These are phyloP conservation scores for Diaporthe ampelina DNA, from an alignment of 2,329 filamentous ascomycete species.

Conservation along the genomic window DNA sequence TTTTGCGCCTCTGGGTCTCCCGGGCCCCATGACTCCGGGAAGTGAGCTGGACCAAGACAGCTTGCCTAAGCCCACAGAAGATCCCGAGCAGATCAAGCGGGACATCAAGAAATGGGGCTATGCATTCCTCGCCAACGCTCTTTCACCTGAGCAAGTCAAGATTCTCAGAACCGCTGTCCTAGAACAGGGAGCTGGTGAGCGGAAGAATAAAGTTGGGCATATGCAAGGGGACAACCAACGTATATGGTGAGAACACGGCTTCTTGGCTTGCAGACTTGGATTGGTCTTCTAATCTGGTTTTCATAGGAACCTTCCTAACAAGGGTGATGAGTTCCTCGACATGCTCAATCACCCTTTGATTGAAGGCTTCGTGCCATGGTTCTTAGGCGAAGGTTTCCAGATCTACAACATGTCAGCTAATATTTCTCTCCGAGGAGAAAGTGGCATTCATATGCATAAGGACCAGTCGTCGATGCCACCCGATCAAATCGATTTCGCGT, in stretches of 20 bases:
- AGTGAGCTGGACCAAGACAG: slow-evolving; percentile 7
- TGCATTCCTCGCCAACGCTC: slow-evolving; percentile 10
- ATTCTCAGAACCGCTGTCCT: background rate
- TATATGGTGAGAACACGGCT: slow-evolving; percentile 3
- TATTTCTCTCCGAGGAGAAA: background rate
- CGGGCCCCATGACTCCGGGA: background rate
- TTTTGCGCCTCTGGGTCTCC: slow-evolving; percentile 13
- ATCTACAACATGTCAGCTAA: slow-evolving; percentile 27
- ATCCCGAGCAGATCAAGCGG: slow-evolving; percentile 19
- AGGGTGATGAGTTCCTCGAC: slow-evolving; percentile 28
- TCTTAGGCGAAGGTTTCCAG: slow-evolving; percentile 18
- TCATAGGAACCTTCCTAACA: slow-evolving; percentile 25
- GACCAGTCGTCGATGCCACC: slow-evolving; percentile 24
- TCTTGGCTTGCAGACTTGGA: background rate
- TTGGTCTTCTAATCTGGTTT: background rate
- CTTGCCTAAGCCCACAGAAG: slow-evolving; percentile 21
- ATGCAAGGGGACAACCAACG: slow-evolving; percentile 21
- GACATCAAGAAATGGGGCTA: slow-evolving; percentile 24
- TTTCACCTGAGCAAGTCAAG: background rate
- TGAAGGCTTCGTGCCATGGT: slow-evolving; percentile 17
- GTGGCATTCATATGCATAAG: slow-evolving; percentile 20
- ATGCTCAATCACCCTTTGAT: slow-evolving; percentile 22
- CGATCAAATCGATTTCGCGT: slow-evolving; percentile 11
- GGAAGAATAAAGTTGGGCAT: slow-evolving; percentile 15
- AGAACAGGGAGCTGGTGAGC: slow-evolving; percentile 18